phyloP scores from a whole-genome alignment of 1,284 basidiomycete genomes.

The Melampsora americana region DNA sequence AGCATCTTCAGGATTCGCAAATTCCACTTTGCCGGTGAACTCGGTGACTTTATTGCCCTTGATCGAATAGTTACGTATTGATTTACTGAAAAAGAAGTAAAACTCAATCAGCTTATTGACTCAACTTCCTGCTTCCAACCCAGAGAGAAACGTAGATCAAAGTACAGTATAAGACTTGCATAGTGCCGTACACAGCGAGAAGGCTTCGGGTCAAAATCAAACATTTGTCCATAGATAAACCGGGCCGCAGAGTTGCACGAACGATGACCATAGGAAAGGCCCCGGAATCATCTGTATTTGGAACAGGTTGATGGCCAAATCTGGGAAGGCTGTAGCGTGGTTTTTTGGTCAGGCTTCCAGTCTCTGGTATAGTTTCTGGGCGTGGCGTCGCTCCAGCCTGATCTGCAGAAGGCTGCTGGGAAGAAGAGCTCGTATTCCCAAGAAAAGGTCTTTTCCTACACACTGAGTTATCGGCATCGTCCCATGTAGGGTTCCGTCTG shows the following conservation, averaged over 20 bases:
- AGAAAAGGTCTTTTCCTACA: too few species aligned
- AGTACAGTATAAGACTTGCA: slow-evolving; percentile 4
- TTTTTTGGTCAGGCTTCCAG: background rate
- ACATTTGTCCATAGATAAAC: background rate
- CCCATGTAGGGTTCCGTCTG: background rate
- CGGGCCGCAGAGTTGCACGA: background rate
- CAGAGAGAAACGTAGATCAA: background rate
- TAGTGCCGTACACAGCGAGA: background rate
- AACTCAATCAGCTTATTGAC: background rate
- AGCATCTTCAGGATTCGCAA: background rate
- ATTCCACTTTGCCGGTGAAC: background rate
- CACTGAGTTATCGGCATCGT: too few species aligned
- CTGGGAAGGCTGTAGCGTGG: background rate
- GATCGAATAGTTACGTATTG: background rate
- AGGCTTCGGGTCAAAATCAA: slow-evolving; percentile 1
- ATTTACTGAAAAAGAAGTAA: background rate
- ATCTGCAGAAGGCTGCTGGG: too few species aligned
- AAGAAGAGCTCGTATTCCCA: too few species aligned
- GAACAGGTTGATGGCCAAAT: background rate
- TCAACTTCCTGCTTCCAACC: background rate
- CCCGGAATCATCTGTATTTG: too few species aligned
- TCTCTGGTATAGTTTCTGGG: background rate
- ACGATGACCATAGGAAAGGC: background rate
- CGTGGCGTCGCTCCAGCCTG: too few species aligned
- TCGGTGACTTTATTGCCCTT: background rate